Evolutionary conservation across 257 asterid genomes (phyloP).

Genomic region (Penstemon newberryi): DNA sequence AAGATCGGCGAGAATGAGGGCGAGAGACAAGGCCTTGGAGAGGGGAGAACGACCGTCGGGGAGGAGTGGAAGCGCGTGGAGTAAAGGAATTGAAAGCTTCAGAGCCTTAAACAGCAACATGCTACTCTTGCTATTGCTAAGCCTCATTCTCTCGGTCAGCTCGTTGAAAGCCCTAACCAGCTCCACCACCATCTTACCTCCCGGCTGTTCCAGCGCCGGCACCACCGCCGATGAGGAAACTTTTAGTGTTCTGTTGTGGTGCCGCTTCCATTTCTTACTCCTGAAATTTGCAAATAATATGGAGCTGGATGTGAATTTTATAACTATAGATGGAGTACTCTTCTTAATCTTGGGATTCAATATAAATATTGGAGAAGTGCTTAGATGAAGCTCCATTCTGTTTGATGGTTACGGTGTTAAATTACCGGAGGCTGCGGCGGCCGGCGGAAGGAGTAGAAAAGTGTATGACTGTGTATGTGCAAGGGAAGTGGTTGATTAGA

Average conservation of each 20-base stretch:
- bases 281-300: constrained; percentile 17
- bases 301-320: constrained; percentile 21
- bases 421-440: background rate
- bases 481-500: background rate
- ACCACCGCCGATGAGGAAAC: constrained; percentile 17
- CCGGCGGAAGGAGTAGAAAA: background rate
- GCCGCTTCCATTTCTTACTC: background rate
- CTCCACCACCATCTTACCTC: constrained; percentile 94
- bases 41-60: constrained; percentile 79
- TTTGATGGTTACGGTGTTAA: background rate
- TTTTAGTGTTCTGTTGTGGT: background rate
- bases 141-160: constrained; percentile 73
- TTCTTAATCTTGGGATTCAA: constrained; percentile 13
- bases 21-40: constrained; percentile 73
- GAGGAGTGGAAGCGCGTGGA: constrained; percentile 61
- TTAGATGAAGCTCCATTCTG: constrained; percentile 24
- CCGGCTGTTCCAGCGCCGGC: constrained; percentile 69
- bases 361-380: background rate
- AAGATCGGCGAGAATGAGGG: constrained; percentile 80
- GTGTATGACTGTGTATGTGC: background rate
- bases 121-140: constrained; percentile 31
- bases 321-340: background rate
- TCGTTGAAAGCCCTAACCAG: constrained; percentile 88
- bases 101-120: constrained; percentile 74
- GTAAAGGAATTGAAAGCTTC: constrained; percentile 78